These are phyloP conservation scores for Arctostaphylos glauca DNA, from an alignment of 148 eudicot species.

Conservation along the genomic window DNA sequence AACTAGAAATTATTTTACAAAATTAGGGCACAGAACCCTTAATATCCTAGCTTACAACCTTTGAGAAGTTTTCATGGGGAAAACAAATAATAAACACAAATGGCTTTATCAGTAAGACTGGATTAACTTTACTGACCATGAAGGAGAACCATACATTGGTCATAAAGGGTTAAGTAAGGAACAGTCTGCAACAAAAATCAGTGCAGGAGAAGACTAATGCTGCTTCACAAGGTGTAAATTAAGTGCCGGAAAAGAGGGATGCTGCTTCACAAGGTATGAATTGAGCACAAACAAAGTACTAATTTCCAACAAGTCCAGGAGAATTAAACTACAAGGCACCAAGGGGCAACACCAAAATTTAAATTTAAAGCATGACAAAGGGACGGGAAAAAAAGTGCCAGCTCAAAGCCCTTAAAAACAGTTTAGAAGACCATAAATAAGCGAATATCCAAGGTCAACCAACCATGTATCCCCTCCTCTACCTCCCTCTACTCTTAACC, in stretches of 20 bases:
- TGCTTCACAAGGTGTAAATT: not conserved
- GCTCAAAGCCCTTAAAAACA: not conserved
- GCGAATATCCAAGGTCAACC: not conserved
- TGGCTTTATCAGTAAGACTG: not conserved
- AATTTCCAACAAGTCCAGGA: not conserved
- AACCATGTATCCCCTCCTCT: not conserved
- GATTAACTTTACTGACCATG: not conserved
- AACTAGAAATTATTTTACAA: not conserved
- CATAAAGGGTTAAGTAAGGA: not conserved
- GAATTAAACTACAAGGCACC: not conserved
- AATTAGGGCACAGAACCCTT: not conserved
- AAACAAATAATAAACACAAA: not conserved
- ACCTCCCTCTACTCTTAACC: not conserved
- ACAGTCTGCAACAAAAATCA: constrained; percentile 8
- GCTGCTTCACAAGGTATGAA: not conserved
- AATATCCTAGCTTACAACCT: not conserved
- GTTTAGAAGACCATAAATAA: not conserved
- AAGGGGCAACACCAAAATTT: no score
- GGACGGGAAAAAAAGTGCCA: not conserved
- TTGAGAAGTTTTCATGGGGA: not conserved
- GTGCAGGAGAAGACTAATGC: not conserved
- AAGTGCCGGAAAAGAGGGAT: not conserved
- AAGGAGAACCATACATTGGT: not conserved
- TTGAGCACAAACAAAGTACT: not conserved
- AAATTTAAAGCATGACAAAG: no score